Evolutionary conservation across 129 eudicot species (phyloP), one percentile per base, ranked within the genome.

Genomic region (Arctium minus): DNA sequence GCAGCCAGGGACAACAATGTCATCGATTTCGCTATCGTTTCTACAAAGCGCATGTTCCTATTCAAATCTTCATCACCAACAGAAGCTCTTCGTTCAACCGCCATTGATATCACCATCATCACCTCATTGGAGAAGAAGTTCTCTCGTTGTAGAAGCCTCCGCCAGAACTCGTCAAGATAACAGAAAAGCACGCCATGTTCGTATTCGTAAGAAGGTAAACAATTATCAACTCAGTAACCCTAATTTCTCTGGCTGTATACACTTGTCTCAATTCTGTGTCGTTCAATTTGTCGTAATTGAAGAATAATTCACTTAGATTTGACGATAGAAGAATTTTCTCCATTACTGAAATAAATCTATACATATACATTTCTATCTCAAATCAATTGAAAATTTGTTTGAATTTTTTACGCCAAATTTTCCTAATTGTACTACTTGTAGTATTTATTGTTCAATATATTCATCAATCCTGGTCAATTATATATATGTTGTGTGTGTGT

Each of bases 121-220:
- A 75, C 40, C 84, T 88, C 75, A 78, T 33, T 37, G 83, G 92
- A 71, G 82, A 88, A 84, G 35, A 67, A 64, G 71, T 35, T 79
- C 91, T 29, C 83, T 92, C 72, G 75, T 60, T 18, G 82, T 94
- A 29, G 86, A 84, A 82, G 93, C 96, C 18, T 77, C 87, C 70
- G 73, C 89, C 65, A 72, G 80, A 82, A 92, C 96, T 78, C 86
- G 97, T 15, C 81, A 90, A 72, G 88, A 91, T 65, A 87, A 92
- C 92, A 80, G 98, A 50, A 79, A 85, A 82, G 94, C 96, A 62
- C 97, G 98, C 56, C 98, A 94, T 86, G n/a, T 69, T 77, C 97
- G 98, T 80, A 82, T 94, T 39, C 92, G 98, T 31, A 94, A 94
- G 92, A 92, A 92, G 98, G 98, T 90, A 31, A 53, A 13, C 3